These are phyloP conservation scores for Trametopsis cervina DNA, from an alignment of 768 basidiomycete species.

Conservation along the genomic window DNA sequence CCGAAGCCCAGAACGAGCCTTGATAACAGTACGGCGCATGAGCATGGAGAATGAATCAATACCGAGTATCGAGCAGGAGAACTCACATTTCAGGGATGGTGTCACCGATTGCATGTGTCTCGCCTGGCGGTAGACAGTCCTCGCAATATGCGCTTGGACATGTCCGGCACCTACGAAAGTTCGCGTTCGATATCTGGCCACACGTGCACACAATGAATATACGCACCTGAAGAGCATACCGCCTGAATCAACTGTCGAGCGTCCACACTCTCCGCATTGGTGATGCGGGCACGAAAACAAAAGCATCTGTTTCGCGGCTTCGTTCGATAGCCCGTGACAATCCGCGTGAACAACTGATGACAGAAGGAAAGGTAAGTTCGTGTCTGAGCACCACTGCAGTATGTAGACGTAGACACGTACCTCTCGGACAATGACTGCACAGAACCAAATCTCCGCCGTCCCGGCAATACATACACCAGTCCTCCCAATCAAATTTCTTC, in stretches of 20 bases:
- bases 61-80: not conserved
- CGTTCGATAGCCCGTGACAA: conserved; percentile 36
- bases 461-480: conserved; percentile 52
- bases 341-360: conserved; percentile 44
- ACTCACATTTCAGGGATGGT: conserved; percentile 52
- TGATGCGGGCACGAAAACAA: conserved; percentile 42
- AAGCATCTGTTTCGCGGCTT: conserved; percentile 20
- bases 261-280: conserved; percentile 36
- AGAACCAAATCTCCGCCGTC: conserved; percentile 50
- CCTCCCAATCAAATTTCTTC: conserved; percentile 41
- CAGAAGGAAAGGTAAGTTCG: not conserved
- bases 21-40: not conserved
- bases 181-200: not conserved
- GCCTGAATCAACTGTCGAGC: conserved; percentile 39
- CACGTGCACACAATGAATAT: not conserved
- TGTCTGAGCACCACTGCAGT: not conserved
- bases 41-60: not conserved
- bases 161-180: conserved; percentile 41
- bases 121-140: conserved; percentile 47
- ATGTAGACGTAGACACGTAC: conserved; percentile 24
- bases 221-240: conserved; percentile 53
- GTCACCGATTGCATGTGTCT: conserved; percentile 47
- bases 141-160: conserved; percentile 56
- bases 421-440: conserved; percentile 48
- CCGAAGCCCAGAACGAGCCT: conserved; percentile 38